Evolutionary conservation across 495 filamentous ascomycete genomes (phyloP).

Genomic region (Lasiosphaeria miniovina): DNA sequence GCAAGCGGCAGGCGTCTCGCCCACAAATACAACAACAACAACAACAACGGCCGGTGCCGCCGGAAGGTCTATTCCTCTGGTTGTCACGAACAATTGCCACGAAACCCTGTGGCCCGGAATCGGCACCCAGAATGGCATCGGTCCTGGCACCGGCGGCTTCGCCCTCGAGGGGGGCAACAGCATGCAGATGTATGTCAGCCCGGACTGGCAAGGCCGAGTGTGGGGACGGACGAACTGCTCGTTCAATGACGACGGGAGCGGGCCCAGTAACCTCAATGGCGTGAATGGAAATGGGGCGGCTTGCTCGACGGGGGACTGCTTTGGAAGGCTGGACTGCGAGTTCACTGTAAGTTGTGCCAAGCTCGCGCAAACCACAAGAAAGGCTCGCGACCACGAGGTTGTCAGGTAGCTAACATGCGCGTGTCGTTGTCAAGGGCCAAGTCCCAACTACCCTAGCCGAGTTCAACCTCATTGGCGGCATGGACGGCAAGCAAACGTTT

Average conservation of each 20-base stretch:
- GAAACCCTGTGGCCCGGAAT: constrained; percentile 72
- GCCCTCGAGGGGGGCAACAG: constrained; percentile 51
- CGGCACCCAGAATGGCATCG: constrained; percentile 61
- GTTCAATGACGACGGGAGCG: constrained; percentile 58
- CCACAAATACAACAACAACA: constrained; percentile 10
- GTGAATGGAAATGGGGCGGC: constrained; percentile 55
- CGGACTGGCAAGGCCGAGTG: constrained; percentile 73
- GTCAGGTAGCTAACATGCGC: constrained; percentile 3
- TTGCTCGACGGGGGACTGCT: constrained; percentile 75
- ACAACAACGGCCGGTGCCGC: constrained; percentile 8
- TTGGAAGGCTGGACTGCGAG: constrained; percentile 61
- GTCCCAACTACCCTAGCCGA: constrained; percentile 71
- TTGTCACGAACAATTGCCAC: constrained; percentile 62
- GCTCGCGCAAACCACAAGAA: neutral
- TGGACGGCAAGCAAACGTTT: constrained; percentile 60
- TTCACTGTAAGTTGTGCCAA: constrained; percentile 51
- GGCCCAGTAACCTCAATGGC: constrained; percentile 44
- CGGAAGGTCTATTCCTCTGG: constrained; percentile 43
- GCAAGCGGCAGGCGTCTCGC: neutral
- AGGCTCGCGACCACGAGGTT: neutral
- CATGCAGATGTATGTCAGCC: constrained; percentile 54
- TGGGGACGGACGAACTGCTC: constrained; percentile 84
- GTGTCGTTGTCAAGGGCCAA: constrained; percentile 44
- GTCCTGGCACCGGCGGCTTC: constrained; percentile 62
- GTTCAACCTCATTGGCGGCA: constrained; percentile 63